Evolutionary conservation across 2,329 filamentous ascomycete species (phyloP).

Genomic region (Trichoderma polysporum): DNA sequence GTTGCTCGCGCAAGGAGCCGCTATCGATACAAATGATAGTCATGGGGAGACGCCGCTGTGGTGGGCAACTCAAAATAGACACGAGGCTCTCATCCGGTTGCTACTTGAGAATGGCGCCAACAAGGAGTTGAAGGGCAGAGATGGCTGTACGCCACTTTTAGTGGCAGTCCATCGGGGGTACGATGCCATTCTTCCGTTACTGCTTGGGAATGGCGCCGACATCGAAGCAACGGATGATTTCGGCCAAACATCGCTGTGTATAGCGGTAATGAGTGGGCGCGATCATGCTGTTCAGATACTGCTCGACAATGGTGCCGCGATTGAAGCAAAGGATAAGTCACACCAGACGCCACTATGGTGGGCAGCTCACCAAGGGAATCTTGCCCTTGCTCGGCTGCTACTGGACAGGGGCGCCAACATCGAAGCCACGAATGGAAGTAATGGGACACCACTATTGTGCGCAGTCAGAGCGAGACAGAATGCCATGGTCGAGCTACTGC

Average conservation of each 20-base stretch:
- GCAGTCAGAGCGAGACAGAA: no score
- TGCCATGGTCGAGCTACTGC: no score
- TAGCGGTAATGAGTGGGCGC: background rate
- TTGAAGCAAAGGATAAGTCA: background rate
- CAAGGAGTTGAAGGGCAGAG: background rate
- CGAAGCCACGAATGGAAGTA: no score
- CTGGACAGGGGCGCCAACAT: no score
- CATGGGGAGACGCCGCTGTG: background rate
- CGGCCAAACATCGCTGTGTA: background rate
- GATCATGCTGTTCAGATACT: background rate
- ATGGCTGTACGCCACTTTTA: background rate
- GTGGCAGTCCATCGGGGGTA: background rate
- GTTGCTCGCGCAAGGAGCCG: slow-evolving; percentile 1
- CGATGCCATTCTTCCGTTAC: background rate
- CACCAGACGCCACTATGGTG: background rate
- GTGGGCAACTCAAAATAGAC: background rate
- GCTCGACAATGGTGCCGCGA: background rate
- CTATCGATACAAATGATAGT: background rate
- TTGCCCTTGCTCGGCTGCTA: no score
- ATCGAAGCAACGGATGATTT: background rate
- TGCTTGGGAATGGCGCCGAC: background rate
- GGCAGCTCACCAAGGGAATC: no score
- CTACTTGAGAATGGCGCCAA: background rate
- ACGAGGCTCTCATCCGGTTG: background rate
- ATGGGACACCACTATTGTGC: no score